Evolutionary conservation across 202 grass and related monocot genomes (phyloP), one percentile per base, ranked within the genome.

Genomic region (Dendrocalamus latiflorus): DNA sequence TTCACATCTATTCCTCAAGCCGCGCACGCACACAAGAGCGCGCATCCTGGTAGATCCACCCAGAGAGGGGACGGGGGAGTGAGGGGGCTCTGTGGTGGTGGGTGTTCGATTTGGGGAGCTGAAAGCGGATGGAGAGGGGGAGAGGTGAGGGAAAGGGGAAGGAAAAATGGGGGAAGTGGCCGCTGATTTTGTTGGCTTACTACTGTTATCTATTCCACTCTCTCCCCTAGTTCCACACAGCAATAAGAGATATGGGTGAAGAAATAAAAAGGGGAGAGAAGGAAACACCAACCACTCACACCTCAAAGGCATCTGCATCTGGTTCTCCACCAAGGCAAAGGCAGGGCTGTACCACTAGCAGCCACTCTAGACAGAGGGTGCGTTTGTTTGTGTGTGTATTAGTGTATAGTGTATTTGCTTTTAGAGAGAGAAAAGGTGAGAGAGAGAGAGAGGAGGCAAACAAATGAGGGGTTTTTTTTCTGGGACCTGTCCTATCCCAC

Each of bases 291-390:
- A 72, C 90, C 86, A 94, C 94, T 86, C 92, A 87, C 86, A 75
- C 90, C 77, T 62, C 88, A 78, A 86, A 87, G 88, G n/a, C n/a
- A n/a, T n/a, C n/a, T n/a, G 92, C 88, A 97, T 94, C 92, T 72
- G 79, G 92, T 93, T 91, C 94, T 91, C 86, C 81, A 89, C 90
- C 90, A 80, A 89, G 88, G 68, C 83, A 87, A 92, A 93, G 83
- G 20, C 74, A 61, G 76, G 53, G 50, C 66, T 89, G 59, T 89
- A 84, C 74, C 81, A 86, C 67, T 90, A 84, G 85, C 85, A 89
- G 85, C 89, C 85, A 68, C 51, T 69, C 14, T 12, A 75, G 64
- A 79, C 30, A 68, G 81, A 68, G 77, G 44, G 68, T 39, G 36
- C 68, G 47, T n/a, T n/a, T n/a, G n/a, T n/a, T n/a, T n/a, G n/a